These are phyloP conservation scores for Stylonectria norvegica DNA, from an alignment of 2,329 filamentous ascomycete species.

Conservation along the genomic window DNA sequence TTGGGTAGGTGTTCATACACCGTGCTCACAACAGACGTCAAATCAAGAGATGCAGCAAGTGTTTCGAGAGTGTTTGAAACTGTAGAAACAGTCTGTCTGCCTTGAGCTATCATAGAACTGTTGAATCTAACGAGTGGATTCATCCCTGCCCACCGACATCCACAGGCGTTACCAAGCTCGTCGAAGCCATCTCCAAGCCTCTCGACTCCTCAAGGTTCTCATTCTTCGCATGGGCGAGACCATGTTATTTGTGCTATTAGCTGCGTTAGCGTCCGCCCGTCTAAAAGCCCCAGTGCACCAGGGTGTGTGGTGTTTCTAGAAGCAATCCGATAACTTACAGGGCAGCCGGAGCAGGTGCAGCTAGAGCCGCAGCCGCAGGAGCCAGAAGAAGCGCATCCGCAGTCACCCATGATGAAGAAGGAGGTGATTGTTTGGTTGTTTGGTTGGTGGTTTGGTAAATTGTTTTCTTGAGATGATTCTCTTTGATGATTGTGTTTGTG, in stretches of 20 bases:
- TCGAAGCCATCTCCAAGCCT: slow-evolving; percentile 6
- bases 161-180: slow-evolving; percentile 5
- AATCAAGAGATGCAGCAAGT: background rate
- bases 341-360: slow-evolving; percentile 43
- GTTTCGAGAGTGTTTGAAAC: background rate
- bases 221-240: slow-evolving; percentile 10
- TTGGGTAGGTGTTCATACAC: no score
- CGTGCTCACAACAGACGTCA: no score
- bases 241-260: slow-evolving; percentile 32
- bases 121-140: slow-evolving; percentile 27
- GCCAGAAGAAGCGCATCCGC: slow-evolving; percentile 40
- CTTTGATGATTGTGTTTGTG: no score
- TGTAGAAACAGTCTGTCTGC: no score
- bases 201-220: slow-evolving; percentile 25
- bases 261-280: slow-evolving; percentile 12
- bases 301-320: no score
- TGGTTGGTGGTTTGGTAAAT: no score
- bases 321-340: slow-evolving; percentile 32
- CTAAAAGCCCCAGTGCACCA: background rate
- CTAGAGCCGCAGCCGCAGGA: slow-evolving; percentile 40
- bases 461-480: no score
- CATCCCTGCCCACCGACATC: slow-evolving; percentile 12
- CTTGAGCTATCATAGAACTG: no score
- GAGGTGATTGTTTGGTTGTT: no score
- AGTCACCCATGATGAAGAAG: slow-evolving; percentile 41